Evolutionary conservation across 2,329 filamentous ascomycete genomes (phyloP).

Genomic region (Sporothrix mexicana): DNA sequence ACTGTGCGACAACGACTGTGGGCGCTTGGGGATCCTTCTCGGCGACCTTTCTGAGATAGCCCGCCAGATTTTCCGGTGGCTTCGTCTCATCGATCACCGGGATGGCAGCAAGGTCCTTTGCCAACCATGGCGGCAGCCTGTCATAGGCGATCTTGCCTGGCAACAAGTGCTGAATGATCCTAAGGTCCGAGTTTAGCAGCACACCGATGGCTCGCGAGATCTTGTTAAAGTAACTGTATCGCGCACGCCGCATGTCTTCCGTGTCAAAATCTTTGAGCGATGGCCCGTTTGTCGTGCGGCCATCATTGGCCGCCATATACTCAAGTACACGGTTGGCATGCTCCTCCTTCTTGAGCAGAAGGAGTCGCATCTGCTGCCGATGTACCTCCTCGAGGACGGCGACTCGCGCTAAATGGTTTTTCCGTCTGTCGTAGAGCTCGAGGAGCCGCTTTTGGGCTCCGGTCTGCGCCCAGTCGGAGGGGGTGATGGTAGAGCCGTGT

Average conservation of each 20-base stretch:
- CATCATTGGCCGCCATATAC: not conserved
- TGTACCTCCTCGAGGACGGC: slow-evolving; percentile 1
- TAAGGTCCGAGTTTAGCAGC: not conserved
- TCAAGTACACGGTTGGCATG: not conserved
- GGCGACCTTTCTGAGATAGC: not conserved
- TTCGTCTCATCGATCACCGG: not conserved
- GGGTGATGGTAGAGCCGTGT: not conserved
- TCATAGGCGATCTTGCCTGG: not conserved
- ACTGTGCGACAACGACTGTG: not conserved
- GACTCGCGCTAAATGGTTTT: not conserved
- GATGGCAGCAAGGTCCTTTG: not conserved
- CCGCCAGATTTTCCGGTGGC: not conserved
- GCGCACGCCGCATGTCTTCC: not conserved
- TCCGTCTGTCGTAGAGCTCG: not conserved
- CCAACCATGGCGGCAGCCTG: not conserved
- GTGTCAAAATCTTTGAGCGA: not conserved
- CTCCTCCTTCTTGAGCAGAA: not conserved
- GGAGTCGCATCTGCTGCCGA: not conserved
- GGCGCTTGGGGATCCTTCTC: not conserved
- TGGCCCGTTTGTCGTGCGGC: not conserved
- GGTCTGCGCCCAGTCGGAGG: not conserved
- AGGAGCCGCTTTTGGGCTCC: not conserved
- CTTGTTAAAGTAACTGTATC: not conserved
- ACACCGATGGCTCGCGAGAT: not conserved
- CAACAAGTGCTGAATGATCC: not conserved